A percentile compares a stretch with the other conserved stretches of the same genome.
Conservation (phyloP, 129 eudicot genomes). For the Lonicera japonica region DNA sequence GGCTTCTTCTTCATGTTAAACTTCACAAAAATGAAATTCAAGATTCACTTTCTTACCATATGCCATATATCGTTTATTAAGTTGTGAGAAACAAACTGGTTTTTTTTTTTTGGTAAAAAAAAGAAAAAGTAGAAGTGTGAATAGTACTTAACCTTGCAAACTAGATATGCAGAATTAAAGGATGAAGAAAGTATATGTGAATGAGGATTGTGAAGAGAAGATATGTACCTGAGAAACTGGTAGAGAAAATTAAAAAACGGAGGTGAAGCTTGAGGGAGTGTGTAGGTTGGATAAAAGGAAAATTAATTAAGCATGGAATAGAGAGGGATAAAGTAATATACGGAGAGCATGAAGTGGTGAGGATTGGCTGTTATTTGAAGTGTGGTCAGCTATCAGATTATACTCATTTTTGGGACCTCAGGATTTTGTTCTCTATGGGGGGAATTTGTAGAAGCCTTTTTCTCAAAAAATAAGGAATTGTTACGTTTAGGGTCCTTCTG, state of each 20-base stretch:
- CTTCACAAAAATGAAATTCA: not conserved
- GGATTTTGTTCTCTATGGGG: too few relatives aligned
- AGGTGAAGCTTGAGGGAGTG: not conserved
- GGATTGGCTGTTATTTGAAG: constrained; percentile 22
- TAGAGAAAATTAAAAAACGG: not conserved
- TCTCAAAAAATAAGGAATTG: too few relatives aligned
- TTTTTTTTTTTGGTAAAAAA: constrained; percentile 9
- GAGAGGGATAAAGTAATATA: not conserved
- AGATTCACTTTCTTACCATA: not conserved
- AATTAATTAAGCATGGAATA: not conserved
- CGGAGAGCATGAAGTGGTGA: not conserved
- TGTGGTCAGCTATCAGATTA: constrained; percentile 14
- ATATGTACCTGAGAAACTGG: not conserved
- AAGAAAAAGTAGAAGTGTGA: constrained; percentile 9
- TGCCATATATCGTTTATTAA: not conserved
- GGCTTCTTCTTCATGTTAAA: not conserved
- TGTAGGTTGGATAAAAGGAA: not conserved
- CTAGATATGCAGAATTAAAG: too few relatives aligned
- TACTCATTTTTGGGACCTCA: not conserved
- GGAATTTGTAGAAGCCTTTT: too few relatives aligned
- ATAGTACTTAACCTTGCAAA: too few relatives aligned
- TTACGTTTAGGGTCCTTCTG: too few relatives aligned
- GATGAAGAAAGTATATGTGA: too few relatives aligned
- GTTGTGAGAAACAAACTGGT: not conserved
- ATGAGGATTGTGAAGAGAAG: not conserved